Evolutionary conservation across 306 rosid species (phyloP), one percentile per base, ranked within the genome.

Genomic region (Quercus cerris): DNA sequence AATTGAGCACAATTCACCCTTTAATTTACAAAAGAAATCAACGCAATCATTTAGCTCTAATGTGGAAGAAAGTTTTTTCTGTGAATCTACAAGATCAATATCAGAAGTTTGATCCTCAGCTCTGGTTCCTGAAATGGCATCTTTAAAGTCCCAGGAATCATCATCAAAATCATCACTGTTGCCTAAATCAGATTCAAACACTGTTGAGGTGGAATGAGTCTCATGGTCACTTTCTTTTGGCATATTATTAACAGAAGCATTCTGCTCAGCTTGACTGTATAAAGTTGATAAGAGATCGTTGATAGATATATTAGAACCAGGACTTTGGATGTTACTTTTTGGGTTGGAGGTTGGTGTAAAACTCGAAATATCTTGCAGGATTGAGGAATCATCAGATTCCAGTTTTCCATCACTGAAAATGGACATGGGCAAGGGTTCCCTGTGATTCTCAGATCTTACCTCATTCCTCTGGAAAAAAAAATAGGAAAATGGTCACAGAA

Each of bases 141-240:
- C 91, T 87, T 90, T 88, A 68, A 88, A 94, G 83, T 93, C 97
- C 91, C 95, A 87, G 77, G 89, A 80, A 70, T 84, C 94, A 80
- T 88, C 94, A 81, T 88, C 92, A 77, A 82, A 84, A 85, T 82
- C 93, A 79, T 81, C 85, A 66, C 59, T 59, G 8, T 77, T 23
- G 41, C 78, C 87, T 81, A 81, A 71, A 87, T 82, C 86, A 74
- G 92, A 66, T 61, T 82, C 82, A 23, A 79, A 74, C 46, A 80
- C 57, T 72, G 77, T 84, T 20, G 84, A 61, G 71, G 80, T 49
- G 73, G 78, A 72, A 77, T 41, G 68, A 10, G 58, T 69, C 22
- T 68, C 87, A 74, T 79, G 83, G 72, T 88, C 91, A 64, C 77
- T 84, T 83, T 62, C 87, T 72, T 84, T 86, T 44, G 90, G 87